Evolutionary conservation across 148 eudicot species (phyloP).

Genomic region (Drosera capensis): DNA sequence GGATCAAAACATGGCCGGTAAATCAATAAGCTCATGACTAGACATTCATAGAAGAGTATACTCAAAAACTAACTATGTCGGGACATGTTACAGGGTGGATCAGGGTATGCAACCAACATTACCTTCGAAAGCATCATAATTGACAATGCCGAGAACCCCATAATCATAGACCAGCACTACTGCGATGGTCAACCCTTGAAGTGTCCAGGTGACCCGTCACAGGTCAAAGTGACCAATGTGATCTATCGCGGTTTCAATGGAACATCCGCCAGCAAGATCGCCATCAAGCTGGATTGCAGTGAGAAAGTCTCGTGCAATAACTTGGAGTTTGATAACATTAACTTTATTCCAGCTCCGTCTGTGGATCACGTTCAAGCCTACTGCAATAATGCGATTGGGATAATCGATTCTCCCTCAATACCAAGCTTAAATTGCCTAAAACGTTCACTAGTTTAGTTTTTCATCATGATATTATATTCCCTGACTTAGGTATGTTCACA

Average conservation of each 20-base stretch:
- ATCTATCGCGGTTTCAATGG: constrained; percentile 48
- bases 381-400: no score
- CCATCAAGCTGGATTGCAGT: constrained; percentile 59
- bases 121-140: constrained; percentile 48
- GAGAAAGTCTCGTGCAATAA: constrained; percentile 27
- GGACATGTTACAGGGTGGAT: constrained; percentile 60
- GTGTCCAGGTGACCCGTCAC: constrained; percentile 52
- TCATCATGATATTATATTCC: no score
- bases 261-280: constrained; percentile 46
- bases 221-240: constrained; percentile 45
- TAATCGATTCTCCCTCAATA: no score
- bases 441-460: no score
- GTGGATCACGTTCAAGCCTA: no score
- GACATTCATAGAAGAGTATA: background rate
- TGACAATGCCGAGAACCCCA: constrained; percentile 66
- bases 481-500: no score
- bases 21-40: background rate
- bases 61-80: background rate
- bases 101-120: constrained; percentile 57
- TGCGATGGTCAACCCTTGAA: constrained; percentile 50
- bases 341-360: constrained; percentile 5
- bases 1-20: constrained; percentile 72
- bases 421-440: no score
- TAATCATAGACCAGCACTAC: constrained; percentile 70
- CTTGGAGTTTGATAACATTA: constrained; percentile 17